Evolutionary conservation across 2,329 filamentous ascomycete genomes (phyloP).

Genomic region (Neonectria ditissima): DNA sequence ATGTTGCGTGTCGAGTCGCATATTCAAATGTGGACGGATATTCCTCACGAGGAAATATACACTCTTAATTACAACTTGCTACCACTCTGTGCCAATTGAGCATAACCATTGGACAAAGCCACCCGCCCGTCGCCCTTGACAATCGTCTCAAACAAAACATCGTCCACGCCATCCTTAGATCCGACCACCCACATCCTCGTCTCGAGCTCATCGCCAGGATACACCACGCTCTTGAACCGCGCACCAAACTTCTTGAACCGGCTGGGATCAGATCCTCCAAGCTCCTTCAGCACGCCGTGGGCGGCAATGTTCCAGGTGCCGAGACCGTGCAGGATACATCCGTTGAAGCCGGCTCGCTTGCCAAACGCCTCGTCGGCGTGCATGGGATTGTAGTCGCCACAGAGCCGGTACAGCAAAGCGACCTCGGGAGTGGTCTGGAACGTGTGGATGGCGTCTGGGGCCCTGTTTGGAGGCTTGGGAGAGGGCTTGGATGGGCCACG

Average conservation of each 20-base stretch:
- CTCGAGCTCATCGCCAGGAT: conserved; percentile 58
- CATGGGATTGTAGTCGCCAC: conserved; percentile 62
- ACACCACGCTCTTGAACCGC: conserved; percentile 59
- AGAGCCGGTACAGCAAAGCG: conserved; percentile 57
- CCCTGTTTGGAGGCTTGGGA: conserved; percentile 48
- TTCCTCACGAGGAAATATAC: background rate
- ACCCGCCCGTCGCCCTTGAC: conserved; percentile 53
- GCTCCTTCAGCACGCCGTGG: conserved; percentile 54
- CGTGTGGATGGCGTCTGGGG: conserved; percentile 53
- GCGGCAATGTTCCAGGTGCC: conserved; percentile 62
- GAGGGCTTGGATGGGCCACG: conserved; percentile 52
- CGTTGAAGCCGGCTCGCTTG: conserved; percentile 57
- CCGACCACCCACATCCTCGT: conserved; percentile 57
- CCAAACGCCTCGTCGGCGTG: conserved; percentile 59
- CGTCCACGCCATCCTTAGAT: conserved; percentile 47
- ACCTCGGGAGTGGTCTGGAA: conserved; percentile 54
- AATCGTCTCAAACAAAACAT: conserved; percentile 55
- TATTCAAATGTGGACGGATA: background rate
- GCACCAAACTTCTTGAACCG: conserved; percentile 58
- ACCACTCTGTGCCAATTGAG: conserved; percentile 44
- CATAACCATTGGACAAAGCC: conserved; percentile 53
- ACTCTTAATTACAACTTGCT: conserved; percentile 42
- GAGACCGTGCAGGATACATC: conserved; percentile 59
- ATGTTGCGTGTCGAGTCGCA: background rate
- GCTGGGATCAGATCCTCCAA: conserved; percentile 55